Evolutionary conservation across 192 early-diverging fungal genomes (phyloP).

Genomic region (Entomortierella beljakovae): DNA sequence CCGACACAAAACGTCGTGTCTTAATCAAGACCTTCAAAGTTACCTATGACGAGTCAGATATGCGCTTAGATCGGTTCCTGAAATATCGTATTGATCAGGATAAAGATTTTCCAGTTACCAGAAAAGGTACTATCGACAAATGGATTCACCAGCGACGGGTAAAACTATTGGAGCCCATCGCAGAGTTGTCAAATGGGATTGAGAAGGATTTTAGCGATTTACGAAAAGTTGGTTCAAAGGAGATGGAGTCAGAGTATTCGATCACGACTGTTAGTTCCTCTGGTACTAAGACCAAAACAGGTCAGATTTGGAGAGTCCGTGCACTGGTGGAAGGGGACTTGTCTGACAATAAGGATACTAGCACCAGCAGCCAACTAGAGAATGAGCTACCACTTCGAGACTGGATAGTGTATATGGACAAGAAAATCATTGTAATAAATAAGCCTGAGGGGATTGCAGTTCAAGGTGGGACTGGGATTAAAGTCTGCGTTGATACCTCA

Average conservation of each 20-base stretch:
- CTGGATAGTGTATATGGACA: slow-evolving; percentile 37
- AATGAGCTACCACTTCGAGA: slow-evolving; percentile 13
- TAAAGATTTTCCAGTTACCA: background rate
- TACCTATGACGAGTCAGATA: slow-evolving; percentile 31
- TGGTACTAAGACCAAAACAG: slow-evolving; percentile 2
- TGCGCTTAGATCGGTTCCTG: slow-evolving; percentile 39
- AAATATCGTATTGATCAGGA: slow-evolving; percentile 12
- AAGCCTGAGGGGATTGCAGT: slow-evolving; percentile 33
- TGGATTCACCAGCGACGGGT: slow-evolving; percentile 31
- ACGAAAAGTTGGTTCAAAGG: background rate
- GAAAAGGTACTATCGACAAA: slow-evolving; percentile 9
- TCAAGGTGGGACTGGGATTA: slow-evolving; percentile 25
- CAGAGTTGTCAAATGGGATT: background rate
- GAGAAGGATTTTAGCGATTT: background rate
- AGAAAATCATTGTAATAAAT: slow-evolving; percentile 18
- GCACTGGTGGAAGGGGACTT: background rate
- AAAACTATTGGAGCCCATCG: background rate
- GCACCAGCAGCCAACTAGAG: background rate
- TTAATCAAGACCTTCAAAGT: slow-evolving; percentile 15
- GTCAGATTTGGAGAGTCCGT: slow-evolving; percentile 33
- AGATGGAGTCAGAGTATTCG: background rate
- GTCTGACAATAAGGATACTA: no score
- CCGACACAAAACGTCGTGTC: background rate
- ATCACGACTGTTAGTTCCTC: background rate
- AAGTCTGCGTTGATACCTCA: slow-evolving; percentile 10